These are phyloP conservation scores for Mycena metata DNA, from an alignment of 768 basidiomycete species.

Conservation along the genomic window DNA sequence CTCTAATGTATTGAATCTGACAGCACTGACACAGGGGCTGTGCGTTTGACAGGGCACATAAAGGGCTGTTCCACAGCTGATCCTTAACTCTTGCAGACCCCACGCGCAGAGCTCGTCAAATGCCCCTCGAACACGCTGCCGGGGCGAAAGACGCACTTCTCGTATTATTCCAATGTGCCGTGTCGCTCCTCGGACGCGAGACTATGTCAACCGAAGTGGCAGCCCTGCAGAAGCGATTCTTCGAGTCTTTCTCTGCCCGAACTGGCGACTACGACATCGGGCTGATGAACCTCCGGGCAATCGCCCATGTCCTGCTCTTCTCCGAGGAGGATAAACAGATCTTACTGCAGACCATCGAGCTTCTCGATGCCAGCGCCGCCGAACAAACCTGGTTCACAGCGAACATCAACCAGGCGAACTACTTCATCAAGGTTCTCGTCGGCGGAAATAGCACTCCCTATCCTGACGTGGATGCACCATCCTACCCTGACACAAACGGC, in stretches of 20 bases:
- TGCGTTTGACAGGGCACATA: no score
- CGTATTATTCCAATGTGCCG: not conserved
- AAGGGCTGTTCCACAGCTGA: no score
- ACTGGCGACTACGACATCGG: not conserved
- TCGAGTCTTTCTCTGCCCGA: not conserved
- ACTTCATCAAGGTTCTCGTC: conserved; percentile 8
- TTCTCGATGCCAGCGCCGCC: not conserved
- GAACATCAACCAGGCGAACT: conserved; percentile 1
- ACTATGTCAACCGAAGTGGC: not conserved
- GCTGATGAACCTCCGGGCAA: not conserved
- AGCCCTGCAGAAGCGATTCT: not conserved
- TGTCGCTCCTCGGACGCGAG: not conserved
- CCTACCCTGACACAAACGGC: not conserved
- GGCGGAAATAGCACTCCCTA: not conserved
- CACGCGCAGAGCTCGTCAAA: no score
- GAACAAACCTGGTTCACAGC: not conserved
- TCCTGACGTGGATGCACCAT: not conserved
- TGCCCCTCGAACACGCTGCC: no score
- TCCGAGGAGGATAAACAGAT: not conserved
- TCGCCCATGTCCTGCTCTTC: not conserved
- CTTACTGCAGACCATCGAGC: not conserved
- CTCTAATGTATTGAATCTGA: no score
- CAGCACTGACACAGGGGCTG: no score
- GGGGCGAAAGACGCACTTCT: no score
- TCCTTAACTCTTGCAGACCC: no score